Percentiles rank a stretch among this genome's conserved stretches.
Conservation (phyloP, 225 moss, liverwort and hornwort species). For the Polytrichum formosum region DNA sequence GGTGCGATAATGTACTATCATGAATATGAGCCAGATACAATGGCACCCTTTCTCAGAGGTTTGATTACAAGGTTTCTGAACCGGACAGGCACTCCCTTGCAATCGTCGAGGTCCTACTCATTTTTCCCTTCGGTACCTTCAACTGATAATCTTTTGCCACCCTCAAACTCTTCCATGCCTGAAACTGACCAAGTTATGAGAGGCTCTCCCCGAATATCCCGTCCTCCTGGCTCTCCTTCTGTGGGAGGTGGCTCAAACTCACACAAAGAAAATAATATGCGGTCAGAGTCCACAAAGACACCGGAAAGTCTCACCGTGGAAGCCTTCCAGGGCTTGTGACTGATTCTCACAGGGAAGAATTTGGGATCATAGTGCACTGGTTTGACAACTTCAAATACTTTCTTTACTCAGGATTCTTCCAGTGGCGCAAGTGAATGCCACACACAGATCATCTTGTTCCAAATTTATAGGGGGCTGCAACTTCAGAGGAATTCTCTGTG, state of each 20-base stretch:
- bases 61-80: slow-evolving; percentile 74
- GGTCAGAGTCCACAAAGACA: slow-evolving; percentile 10
- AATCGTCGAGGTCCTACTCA: slow-evolving; percentile 42
- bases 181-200: slow-evolving; percentile 13
- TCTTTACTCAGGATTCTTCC: not conserved
- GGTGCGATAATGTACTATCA: slow-evolving; percentile 91
- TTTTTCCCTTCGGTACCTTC: slow-evolving; percentile 35
- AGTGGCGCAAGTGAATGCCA: too few relatives aligned
- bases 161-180: slow-evolving; percentile 5
- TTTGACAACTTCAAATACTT: not conserved
- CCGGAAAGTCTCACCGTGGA: slow-evolving; percentile 33
- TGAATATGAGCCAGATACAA: slow-evolving; percentile 80
- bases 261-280: not conserved
- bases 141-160: slow-evolving; percentile 13
- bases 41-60: slow-evolving; percentile 87
- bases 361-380: too few relatives aligned
- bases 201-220: slow-evolving; percentile 19
- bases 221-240: slow-evolving; percentile 25
- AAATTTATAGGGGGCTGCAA: too few relatives aligned
- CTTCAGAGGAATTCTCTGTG: too few relatives aligned
- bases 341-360: too few relatives aligned
- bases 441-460: too few relatives aligned
- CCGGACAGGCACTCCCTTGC: slow-evolving; percentile 72
- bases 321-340: slow-evolving; percentile 54
- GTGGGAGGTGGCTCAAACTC: slow-evolving; percentile 5